phyloP scores from a whole-genome alignment of 768 basidiomycete genomes.

The Lyophyllum shimeji region DNA sequence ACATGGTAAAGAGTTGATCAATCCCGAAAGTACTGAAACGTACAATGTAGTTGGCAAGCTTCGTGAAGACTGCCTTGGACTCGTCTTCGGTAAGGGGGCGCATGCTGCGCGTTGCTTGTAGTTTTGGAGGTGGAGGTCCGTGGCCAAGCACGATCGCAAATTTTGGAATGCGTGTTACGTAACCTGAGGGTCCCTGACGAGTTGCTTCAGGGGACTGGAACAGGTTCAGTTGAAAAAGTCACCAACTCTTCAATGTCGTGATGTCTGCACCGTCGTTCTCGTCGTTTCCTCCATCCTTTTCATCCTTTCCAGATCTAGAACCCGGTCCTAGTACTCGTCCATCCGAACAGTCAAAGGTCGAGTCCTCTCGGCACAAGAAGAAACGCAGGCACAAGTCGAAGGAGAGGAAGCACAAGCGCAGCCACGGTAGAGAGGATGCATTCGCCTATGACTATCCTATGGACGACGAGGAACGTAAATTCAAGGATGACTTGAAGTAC shows the following conservation, averaged over 20 bases:
- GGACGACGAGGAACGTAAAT: slow-evolving; percentile 22
- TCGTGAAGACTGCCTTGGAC: slow-evolving; percentile 93
- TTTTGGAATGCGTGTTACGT: slow-evolving; percentile 11
- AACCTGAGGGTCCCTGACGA: neutral
- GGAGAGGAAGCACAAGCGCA: slow-evolving; percentile 28
- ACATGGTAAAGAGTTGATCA: neutral
- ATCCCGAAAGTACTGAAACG: slow-evolving; percentile 23
- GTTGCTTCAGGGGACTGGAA: too few relatives aligned
- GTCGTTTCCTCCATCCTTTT: slow-evolving; percentile 64
- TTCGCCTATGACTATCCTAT: neutral
- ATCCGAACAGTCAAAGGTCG: slow-evolving; percentile 12
- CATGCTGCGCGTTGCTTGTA: slow-evolving; percentile 46
- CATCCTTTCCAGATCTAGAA: slow-evolving; percentile 68
- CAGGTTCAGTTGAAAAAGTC: neutral
- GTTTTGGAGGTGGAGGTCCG: neutral
- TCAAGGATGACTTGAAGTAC: slow-evolving; percentile 25
- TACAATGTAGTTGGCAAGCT: slow-evolving; percentile 96
- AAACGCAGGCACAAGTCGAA: slow-evolving; percentile 19
- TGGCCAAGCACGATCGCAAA: slow-evolving; percentile 2
- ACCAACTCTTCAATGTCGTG: neutral
- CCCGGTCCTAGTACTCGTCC: slow-evolving; percentile 36
- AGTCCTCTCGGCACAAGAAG: slow-evolving; percentile 20
- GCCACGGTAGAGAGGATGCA: slow-evolving; percentile 20
- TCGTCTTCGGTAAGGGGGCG: slow-evolving; percentile 96
- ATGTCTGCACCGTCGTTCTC: slow-evolving; percentile 61